Base-by-base conservation (phyloP, 2,329 filamentous ascomycete genomes). In the Scedosporium minutisporum region DNA sequence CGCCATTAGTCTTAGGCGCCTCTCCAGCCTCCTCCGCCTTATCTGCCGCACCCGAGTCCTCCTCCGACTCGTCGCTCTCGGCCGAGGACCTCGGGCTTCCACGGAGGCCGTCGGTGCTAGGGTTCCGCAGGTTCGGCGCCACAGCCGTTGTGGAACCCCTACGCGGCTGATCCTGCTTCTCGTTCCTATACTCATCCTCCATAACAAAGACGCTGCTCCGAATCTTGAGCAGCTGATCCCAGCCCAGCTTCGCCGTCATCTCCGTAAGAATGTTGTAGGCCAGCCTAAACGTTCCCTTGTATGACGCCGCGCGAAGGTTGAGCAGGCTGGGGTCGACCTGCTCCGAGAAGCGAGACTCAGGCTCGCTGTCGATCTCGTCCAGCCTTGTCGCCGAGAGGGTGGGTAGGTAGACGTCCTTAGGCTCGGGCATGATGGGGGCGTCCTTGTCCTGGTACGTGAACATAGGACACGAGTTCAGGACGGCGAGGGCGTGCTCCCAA, bases 391-490 rank as follows among this genome's bases (percentile, higher is more conserved):
- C 95, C 0, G 89, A 83, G 61, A 97, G 82, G 16, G 93, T 90
- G 0, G 95, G 95, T 14, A 99, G 83, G 68, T 90, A 86, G 51
- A 97, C 89, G 63, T 92, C 90, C 69, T 89, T 88, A 0, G 95
- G 93, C 71, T 96, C 92, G 1, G 95, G 95, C 89, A 97, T 93
- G 64, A 95, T 78, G 3, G 95, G 95, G 5, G 92, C 89, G 73
- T 99, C 95, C 75, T 97, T 97, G 76, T 99, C 95, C 75, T 97
- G 95, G 74, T 99, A 97, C 6, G 95, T 99, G 75, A 99, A 99
- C 95, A 99, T 99, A 7, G 95, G 95, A 74, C 95, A 99, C 18
- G 95, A 99, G 77, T 99, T 99, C 61, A 99, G 82, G 3, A 95
- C 97, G 4, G 96, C 87, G 25, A 99, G 82, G 0, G 95, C 95